phyloP scores from a whole-genome alignment of 345 rosid genomes.

The Kandelia obovata region DNA sequence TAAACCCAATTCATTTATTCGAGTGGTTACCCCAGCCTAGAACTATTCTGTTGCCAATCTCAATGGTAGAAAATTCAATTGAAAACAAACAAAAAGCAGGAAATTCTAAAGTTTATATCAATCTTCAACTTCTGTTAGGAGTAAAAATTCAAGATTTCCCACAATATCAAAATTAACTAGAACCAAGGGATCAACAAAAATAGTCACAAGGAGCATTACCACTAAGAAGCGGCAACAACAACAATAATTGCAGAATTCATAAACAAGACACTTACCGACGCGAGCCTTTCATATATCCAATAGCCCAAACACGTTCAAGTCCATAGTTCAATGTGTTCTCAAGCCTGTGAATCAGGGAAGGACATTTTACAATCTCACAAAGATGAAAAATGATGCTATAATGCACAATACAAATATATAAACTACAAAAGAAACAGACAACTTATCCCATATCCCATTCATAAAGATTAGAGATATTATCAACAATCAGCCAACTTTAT shows the following conservation, averaged over 20 bases:
- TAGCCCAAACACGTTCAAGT: constrained; percentile 97
- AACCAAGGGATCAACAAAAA: background rate
- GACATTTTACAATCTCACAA: background rate
- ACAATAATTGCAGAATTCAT: background rate
- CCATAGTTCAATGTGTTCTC: constrained; percentile 89
- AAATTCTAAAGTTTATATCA: background rate
- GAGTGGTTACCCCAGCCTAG: too few relatives aligned
- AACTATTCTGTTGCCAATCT: background rate
- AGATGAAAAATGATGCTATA: background rate
- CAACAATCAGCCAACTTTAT: background rate
- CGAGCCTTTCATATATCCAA: constrained; percentile 82
- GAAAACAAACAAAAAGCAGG: background rate
- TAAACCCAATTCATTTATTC: too few relatives aligned
- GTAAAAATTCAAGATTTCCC: background rate
- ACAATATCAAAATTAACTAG: background rate
- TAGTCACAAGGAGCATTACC: too few relatives aligned
- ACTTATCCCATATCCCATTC: background rate
- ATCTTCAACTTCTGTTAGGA: background rate
- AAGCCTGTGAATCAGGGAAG: constrained; percentile 52
- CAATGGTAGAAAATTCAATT: background rate
- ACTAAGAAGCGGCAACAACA: background rate
- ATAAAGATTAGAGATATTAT: background rate
- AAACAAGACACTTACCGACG: constrained; percentile 58
- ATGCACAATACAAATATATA: too few relatives aligned
- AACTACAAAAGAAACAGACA: too few relatives aligned